Evolutionary conservation across 2,329 filamentous ascomycete genomes (phyloP).

Genomic region (Leptographium flavum): DNA sequence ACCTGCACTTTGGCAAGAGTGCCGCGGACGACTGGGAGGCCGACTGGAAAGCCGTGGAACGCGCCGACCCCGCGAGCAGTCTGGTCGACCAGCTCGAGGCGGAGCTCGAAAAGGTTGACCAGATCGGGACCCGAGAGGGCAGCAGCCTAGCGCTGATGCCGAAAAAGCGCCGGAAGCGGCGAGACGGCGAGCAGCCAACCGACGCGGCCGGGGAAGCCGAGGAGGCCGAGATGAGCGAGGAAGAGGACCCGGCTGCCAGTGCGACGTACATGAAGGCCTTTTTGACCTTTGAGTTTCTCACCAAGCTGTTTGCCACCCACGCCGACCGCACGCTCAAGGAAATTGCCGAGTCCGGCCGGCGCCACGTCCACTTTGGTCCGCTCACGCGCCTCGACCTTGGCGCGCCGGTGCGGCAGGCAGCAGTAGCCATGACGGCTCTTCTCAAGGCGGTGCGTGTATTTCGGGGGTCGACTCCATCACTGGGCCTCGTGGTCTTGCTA

Average conservation of each 20-base stretch:
- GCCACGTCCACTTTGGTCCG: slow-evolving; percentile 53
- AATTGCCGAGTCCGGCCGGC: slow-evolving; percentile 54
- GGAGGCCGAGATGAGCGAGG: background rate
- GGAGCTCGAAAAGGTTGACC: slow-evolving; percentile 7
- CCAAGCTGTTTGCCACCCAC: slow-evolving; percentile 40
- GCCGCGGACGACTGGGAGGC: slow-evolving; percentile 34
- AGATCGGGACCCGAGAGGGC: background rate
- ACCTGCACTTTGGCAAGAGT: slow-evolving; percentile 41
- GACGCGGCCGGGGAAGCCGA: background rate
- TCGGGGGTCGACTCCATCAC: no score
- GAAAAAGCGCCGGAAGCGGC: background rate
- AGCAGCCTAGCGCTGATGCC: background rate
- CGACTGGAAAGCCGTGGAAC: slow-evolving; percentile 26
- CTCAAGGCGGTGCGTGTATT: slow-evolving; percentile 18
- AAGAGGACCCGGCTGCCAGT: slow-evolving; percentile 16
- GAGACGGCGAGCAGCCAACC: background rate
- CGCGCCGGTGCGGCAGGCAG: slow-evolving; percentile 32
- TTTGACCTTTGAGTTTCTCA: slow-evolving; percentile 49
- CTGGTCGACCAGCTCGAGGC: slow-evolving; percentile 23
- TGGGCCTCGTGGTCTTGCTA: slow-evolving; percentile 5
- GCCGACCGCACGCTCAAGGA: slow-evolving; percentile 49
- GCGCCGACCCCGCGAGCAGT: slow-evolving; percentile 12
- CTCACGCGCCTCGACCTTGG: slow-evolving; percentile 30
- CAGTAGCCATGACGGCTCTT: slow-evolving; percentile 39
- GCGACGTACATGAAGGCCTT: slow-evolving; percentile 31